Percentiles rank a stretch among this genome's conserved stretches.
Conservation (phyloP, 169 alveolate genomes). For the Perkinsus marinus region DNA sequence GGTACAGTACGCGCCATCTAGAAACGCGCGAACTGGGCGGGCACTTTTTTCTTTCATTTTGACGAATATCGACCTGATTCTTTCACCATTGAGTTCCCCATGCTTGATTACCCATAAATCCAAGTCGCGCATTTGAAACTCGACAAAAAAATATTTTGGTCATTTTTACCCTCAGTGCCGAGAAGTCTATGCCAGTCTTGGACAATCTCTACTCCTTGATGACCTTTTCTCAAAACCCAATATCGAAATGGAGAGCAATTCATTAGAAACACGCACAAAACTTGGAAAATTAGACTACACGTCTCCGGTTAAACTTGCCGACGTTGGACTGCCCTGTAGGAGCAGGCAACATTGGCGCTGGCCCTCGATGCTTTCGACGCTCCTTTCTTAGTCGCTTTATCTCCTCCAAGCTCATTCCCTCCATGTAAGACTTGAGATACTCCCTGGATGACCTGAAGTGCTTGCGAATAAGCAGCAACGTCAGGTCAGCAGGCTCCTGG, state of each 20-base stretch:
- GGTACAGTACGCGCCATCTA: not conserved
- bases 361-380: not conserved
- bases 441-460: not conserved
- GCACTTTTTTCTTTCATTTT: not conserved
- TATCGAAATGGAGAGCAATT: not conserved
- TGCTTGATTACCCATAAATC: not conserved
- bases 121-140: not conserved
- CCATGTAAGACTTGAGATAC: not conserved
- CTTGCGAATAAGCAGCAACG: not conserved
- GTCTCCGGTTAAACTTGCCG: not conserved
- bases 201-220: not conserved
- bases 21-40: not conserved
- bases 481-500: not conserved
- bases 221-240: not conserved
- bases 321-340: not conserved
- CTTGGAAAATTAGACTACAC: not conserved
- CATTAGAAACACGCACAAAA: not conserved
- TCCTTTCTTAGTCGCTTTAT: not conserved
- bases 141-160: not conserved
- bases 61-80: not conserved
- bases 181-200: not conserved
- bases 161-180: not conserved
- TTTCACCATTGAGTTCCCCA: not conserved
- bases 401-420: not conserved
- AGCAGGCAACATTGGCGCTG: not conserved